Evolutionary conservation across 495 filamentous ascomycete species (phyloP).

Genomic region (Cairneyella variabilis): DNA sequence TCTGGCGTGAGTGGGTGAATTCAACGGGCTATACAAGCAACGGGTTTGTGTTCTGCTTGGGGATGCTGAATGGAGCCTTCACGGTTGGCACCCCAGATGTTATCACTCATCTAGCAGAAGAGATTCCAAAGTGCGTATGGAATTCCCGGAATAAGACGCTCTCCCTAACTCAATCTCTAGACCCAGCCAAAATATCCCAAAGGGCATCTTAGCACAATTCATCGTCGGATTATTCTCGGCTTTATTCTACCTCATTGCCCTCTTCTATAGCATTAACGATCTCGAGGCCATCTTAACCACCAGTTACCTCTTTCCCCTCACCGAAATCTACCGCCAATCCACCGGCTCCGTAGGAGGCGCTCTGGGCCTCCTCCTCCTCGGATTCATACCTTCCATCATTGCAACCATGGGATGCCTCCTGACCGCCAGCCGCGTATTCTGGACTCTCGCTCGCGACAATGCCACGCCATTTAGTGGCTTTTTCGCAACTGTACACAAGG

Average conservation of each 20-base stretch:
- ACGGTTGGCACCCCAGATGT: conserved; percentile 77
- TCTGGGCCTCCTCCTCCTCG: conserved; percentile 66
- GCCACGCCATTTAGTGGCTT: conserved; percentile 39
- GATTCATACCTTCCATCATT: conserved; percentile 60
- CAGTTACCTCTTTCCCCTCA: conserved; percentile 60
- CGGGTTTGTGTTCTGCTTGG: conserved; percentile 74
- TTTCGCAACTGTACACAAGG: conserved; percentile 34
- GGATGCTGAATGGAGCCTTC: conserved; percentile 84
- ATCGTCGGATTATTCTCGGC: conserved; percentile 60
- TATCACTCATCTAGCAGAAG: conserved; percentile 77
- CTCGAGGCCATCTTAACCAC: conserved; percentile 53
- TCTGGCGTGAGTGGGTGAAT: conserved; percentile 44
- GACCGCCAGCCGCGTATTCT: conserved; percentile 42
- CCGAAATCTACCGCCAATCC: conserved; percentile 75
- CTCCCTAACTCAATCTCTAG: conserved; percentile 5
- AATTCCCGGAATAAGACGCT: neutral
- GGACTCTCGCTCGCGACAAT: conserved; percentile 72
- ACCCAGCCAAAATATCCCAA: conserved; percentile 60
- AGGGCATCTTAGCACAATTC: conserved; percentile 55
- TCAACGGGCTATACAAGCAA: conserved; percentile 32
- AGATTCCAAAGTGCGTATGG: conserved; percentile 54
- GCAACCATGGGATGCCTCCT: conserved; percentile 46
- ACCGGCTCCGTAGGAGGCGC: conserved; percentile 55
- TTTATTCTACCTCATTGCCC: conserved; percentile 69
- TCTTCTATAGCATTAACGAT: conserved; percentile 69